A percentile compares a stretch with the other conserved stretches of the same genome.
phyloP scores from a whole-genome alignment of 352 stramenopile genomes.

The Globisporangium barbulae region DNA sequence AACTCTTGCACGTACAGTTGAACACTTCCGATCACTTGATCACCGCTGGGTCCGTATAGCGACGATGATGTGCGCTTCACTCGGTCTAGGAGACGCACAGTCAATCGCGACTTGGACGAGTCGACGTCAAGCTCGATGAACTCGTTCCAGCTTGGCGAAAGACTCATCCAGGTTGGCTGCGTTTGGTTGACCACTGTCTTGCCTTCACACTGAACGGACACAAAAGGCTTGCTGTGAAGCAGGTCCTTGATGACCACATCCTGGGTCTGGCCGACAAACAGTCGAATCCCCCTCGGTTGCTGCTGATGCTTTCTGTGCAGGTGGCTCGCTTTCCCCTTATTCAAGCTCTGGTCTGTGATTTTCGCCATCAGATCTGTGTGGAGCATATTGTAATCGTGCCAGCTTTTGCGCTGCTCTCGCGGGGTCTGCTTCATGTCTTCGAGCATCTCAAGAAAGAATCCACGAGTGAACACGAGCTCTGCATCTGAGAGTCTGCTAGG shows the following conservation, averaged over 20 bases:
- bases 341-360: constrained; percentile 12
- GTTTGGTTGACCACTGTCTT: constrained; percentile 25
- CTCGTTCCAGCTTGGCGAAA: constrained; percentile 63
- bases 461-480: constrained; percentile 34
- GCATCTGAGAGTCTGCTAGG: constrained; percentile 29
- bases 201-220: constrained; percentile 45
- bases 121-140: constrained; percentile 46
- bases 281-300: constrained; percentile 27
- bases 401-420: constrained; percentile 28
- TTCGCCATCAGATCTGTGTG: constrained; percentile 38
- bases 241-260: constrained; percentile 39
- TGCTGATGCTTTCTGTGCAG: neutral
- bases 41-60: constrained; percentile 11
- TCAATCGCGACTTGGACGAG: constrained; percentile 34
- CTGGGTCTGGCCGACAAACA: constrained; percentile 44
- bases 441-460: constrained; percentile 29
- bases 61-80: constrained; percentile 6
- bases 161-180: constrained; percentile 48
- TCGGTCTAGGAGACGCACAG: constrained; percentile 45
- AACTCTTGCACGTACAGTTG: constrained; percentile 41
- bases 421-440: constrained; percentile 30
- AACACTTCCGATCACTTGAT: constrained; percentile 33
- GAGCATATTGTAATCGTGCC: constrained; percentile 41
- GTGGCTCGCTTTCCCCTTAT: neutral
- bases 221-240: constrained; percentile 43